Evolutionary conservation across 371 early-diverging fungal species (phyloP).

Genomic region (Apophysomyces ossiformis): DNA sequence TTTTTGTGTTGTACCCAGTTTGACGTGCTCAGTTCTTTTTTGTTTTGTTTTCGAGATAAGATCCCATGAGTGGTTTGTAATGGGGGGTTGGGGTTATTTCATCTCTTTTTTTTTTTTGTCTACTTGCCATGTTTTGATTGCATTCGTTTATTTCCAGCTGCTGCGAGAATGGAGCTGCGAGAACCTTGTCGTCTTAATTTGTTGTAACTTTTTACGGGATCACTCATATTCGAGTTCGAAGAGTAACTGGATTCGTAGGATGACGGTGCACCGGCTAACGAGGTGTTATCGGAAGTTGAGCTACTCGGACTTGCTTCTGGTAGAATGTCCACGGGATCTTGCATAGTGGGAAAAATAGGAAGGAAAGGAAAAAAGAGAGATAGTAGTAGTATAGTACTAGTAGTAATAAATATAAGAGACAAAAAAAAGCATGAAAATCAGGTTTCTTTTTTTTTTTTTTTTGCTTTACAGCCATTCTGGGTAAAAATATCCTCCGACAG

Average conservation of each 20-base stretch:
- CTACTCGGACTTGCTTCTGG: constrained; percentile 9
- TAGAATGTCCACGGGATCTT: constrained; percentile 15
- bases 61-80: background rate
- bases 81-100: background rate
- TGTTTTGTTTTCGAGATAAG: background rate
- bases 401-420: background rate
- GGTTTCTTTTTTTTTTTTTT: background rate
- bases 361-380: background rate
- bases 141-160: constrained; percentile 13
- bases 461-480: background rate
- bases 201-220: constrained; percentile 39
- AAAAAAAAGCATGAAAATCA: constrained; percentile 1
- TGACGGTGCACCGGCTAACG: constrained; percentile 19
- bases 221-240: constrained; percentile 40
- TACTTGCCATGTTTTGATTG: constrained; percentile 21
- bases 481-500: constrained; percentile 8
- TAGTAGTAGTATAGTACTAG: background rate
- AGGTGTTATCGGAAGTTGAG: constrained; percentile 21
- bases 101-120: background rate
- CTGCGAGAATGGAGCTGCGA: constrained; percentile 35
- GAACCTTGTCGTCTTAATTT: constrained; percentile 46
- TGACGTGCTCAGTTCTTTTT: constrained; percentile 20
- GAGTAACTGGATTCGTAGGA: constrained; percentile 41
- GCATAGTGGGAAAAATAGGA: background rate
- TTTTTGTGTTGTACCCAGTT: constrained; percentile 71